These are phyloP conservation scores for Annulohypoxylon moriforme DNA, from an alignment of 495 filamentous ascomycete species.

Conservation along the genomic window DNA sequence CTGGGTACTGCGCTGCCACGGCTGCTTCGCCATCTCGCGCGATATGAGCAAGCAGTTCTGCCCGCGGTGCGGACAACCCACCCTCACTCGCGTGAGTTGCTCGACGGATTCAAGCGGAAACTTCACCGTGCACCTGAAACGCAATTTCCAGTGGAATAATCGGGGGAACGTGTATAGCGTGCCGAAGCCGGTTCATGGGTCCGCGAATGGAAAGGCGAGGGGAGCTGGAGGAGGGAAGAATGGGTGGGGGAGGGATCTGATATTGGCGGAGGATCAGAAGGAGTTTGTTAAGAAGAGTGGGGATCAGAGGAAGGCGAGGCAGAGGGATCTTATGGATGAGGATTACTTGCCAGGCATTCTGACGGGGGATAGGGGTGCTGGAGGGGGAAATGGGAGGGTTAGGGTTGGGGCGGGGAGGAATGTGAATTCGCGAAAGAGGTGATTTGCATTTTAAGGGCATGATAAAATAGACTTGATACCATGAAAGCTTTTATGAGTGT, in stretches of 20 bases:
- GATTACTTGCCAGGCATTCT: constrained; percentile 91
- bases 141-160: constrained; percentile 96
- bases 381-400: constrained; percentile 69
- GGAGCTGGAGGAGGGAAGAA: constrained; percentile 82
- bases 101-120: constrained; percentile 81
- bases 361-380: constrained; percentile 74
- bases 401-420: constrained; percentile 87
- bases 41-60: constrained; percentile 95
- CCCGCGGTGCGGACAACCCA: constrained; percentile 86
- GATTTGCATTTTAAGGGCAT: constrained; percentile 25
- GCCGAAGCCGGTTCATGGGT: constrained; percentile 88
- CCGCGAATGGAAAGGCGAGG: constrained; percentile 75
- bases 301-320: constrained; percentile 71
- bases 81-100: constrained; percentile 87
- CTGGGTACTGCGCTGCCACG: constrained; percentile 92
- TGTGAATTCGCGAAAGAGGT: constrained; percentile 81
- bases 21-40: constrained; percentile 87
- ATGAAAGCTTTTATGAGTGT: background rate
- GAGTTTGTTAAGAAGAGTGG: constrained; percentile 78
- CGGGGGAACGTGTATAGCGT: constrained; percentile 89
- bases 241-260: constrained; percentile 82
- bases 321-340: constrained; percentile 91
- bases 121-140: constrained; percentile 90
- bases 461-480: constrained; percentile 25
- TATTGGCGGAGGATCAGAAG: constrained; percentile 95